A percentile compares a stretch with the other conserved stretches of the same genome.
Conservation (phyloP, 179 eudicot genomes). For the Spinacia oleracea region DNA sequence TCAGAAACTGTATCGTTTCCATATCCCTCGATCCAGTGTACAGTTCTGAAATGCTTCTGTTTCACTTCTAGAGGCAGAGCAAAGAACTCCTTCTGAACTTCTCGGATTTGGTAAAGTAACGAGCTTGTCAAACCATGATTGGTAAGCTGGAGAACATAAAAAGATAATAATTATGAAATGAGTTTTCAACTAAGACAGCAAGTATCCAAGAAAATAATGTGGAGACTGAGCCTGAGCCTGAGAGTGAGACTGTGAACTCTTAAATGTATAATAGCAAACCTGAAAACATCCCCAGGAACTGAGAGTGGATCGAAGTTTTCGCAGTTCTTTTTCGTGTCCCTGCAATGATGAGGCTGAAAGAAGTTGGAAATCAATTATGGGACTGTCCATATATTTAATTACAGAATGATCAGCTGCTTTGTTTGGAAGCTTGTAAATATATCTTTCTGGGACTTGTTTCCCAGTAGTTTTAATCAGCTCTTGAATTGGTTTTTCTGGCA, state of each 20-base stretch:
- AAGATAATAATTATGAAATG: background rate
- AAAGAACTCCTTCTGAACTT: slow-evolving; percentile 18
- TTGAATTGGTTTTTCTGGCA: slow-evolving; percentile 16
- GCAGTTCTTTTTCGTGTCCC: background rate
- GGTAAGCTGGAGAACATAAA: slow-evolving; percentile 14
- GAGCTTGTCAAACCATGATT: slow-evolving; percentile 21
- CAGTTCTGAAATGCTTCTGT: slow-evolving; percentile 13
- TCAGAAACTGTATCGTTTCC: slow-evolving; percentile 30
- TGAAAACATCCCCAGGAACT: slow-evolving; percentile 26
- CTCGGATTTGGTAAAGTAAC: slow-evolving; percentile 11
- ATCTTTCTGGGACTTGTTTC: slow-evolving; percentile 10
- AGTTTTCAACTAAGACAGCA: background rate
- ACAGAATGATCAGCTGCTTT: background rate
- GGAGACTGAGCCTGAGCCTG: no score
- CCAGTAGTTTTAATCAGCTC: background rate
- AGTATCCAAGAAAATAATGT: background rate
- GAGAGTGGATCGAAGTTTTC: slow-evolving; percentile 12
- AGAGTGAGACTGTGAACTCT: background rate
- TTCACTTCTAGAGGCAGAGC: slow-evolving; percentile 19
- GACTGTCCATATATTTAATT: background rate
- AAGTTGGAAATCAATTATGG: slow-evolving; percentile 14
- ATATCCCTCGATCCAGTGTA: slow-evolving; percentile 28
- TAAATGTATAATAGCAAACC: background rate
- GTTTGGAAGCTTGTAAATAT: background rate
- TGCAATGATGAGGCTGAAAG: slow-evolving; percentile 12